phyloP scores from a whole-genome alignment of 1,284 basidiomycete genomes.

The Ceratobasidium sp. region DNA sequence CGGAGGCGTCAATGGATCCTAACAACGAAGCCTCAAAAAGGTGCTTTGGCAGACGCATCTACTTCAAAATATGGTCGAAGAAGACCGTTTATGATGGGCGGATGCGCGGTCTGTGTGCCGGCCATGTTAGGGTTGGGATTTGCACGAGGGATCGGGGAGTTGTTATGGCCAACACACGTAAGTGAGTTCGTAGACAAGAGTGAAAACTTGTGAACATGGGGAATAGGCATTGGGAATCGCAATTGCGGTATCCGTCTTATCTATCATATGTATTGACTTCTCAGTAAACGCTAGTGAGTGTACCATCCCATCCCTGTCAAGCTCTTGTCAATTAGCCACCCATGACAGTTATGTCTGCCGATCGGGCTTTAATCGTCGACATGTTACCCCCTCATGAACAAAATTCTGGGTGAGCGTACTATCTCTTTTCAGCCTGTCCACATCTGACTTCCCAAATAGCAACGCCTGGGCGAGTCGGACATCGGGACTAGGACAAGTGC shows the following conservation, averaged over 20 bases:
- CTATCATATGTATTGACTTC: conserved; percentile 94
- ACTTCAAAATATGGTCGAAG: conserved; percentile 87
- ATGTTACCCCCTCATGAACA: conserved; percentile 61
- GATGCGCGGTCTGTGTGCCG: conserved; percentile 73
- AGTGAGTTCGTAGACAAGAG: neutral
- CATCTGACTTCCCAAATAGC: conserved; percentile 11
- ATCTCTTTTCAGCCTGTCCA: neutral
- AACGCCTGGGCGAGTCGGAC: conserved; percentile 97
- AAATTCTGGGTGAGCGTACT: conserved; percentile 58
- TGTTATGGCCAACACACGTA: conserved; percentile 59
- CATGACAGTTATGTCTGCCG: conserved; percentile 63
- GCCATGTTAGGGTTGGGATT: conserved; percentile 90
- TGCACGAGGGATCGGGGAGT: conserved; percentile 77
- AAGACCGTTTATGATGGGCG: conserved; percentile 86
- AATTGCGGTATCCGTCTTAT: conserved; percentile 83
- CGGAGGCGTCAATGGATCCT: too few species aligned
- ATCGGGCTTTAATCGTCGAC: conserved; percentile 63
- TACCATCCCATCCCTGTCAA: neutral
- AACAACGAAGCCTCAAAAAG: conserved; percentile 52
- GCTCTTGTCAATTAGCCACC: conserved; percentile 14
- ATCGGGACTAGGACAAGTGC: conserved; percentile 83
- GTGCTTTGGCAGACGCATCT: conserved; percentile 87
- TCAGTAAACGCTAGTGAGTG: conserved; percentile 85
- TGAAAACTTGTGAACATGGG: neutral
- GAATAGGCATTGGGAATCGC: conserved; percentile 73